A percentile compares a stretch with the other conserved stretches of the same genome.
These are phyloP conservation scores for Nicotiana knightiana DNA, from an alignment of 257 asterid species.

Conservation along the genomic window DNA sequence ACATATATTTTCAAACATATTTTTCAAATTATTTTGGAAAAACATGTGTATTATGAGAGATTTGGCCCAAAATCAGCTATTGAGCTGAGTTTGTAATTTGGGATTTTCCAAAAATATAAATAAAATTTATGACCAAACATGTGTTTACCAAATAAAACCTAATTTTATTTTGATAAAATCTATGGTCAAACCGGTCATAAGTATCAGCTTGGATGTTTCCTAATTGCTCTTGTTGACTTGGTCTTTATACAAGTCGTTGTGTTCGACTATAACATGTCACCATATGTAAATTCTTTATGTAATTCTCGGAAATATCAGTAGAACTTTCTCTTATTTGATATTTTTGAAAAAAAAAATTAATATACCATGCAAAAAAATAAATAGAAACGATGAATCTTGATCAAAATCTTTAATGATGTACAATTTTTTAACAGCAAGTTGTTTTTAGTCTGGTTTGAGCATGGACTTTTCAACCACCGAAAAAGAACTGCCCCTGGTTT, in stretches of 20 bases:
- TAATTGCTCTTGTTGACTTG: not conserved
- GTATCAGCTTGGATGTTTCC: not conserved
- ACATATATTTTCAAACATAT: too few relatives aligned
- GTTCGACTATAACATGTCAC: not conserved
- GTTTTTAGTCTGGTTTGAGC: not conserved
- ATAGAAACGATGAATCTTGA: not conserved
- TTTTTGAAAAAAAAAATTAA: not conserved
- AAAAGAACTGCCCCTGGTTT: not conserved
- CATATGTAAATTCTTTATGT: not conserved
- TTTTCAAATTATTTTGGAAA: too few relatives aligned
- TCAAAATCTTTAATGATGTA: not conserved
- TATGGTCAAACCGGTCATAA: too few relatives aligned
- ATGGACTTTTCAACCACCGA: not conserved
- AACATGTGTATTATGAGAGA: too few relatives aligned
- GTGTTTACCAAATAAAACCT: too few relatives aligned
- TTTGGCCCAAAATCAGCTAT: too few relatives aligned
- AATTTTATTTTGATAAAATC: too few relatives aligned
- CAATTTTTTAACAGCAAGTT: not conserved
- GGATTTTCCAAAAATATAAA: too few relatives aligned
- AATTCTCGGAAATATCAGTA: not conserved
- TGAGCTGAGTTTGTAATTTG: too few relatives aligned
- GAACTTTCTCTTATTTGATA: not conserved
- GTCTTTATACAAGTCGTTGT: not conserved
- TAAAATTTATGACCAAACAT: too few relatives aligned
- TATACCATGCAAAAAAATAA: not conserved